Evolutionary conservation across 2,329 filamentous ascomycete species (phyloP).

Genomic region (Lasiodiplodia citricola): DNA sequence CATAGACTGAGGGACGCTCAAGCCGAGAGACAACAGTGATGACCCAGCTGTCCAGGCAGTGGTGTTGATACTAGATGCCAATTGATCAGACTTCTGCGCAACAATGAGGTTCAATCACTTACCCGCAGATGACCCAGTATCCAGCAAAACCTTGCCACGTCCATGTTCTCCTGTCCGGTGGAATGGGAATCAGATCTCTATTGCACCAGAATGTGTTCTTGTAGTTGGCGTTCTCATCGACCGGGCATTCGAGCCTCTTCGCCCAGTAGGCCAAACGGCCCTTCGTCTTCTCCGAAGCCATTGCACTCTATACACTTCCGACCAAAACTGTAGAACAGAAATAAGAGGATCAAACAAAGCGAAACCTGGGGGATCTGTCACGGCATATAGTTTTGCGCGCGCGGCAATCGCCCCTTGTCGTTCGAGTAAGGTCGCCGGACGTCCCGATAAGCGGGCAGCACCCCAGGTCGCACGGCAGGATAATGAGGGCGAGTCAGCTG

Average conservation of each 20-base stretch:
- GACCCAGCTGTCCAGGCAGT: constrained; percentile 26
- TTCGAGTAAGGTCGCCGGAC: constrained; percentile 4
- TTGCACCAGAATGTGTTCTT: constrained; percentile 26
- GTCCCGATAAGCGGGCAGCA: constrained; percentile 19
- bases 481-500: constrained; percentile 11
- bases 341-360: neutral
- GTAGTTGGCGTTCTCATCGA: constrained; percentile 22
- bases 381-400: constrained; percentile 4
- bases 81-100: neutral
- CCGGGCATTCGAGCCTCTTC: constrained; percentile 24
- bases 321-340: neutral
- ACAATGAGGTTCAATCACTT: neutral
- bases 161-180: constrained; percentile 18
- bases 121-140: constrained; percentile 24
- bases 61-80: constrained; percentile 12
- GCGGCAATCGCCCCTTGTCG: neutral
- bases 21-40: constrained; percentile 31
- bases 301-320: neutral
- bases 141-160: constrained; percentile 25
- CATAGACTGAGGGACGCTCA: constrained; percentile 40
- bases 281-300: constrained; percentile 7
- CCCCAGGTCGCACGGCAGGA: constrained; percentile 3
- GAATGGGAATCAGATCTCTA: constrained; percentile 24
- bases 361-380: neutral
- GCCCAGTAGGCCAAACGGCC: constrained; percentile 23